phyloP scores from a whole-genome alignment of 2,329 filamentous ascomycete species.

The Microcyclosporella mali region DNA sequence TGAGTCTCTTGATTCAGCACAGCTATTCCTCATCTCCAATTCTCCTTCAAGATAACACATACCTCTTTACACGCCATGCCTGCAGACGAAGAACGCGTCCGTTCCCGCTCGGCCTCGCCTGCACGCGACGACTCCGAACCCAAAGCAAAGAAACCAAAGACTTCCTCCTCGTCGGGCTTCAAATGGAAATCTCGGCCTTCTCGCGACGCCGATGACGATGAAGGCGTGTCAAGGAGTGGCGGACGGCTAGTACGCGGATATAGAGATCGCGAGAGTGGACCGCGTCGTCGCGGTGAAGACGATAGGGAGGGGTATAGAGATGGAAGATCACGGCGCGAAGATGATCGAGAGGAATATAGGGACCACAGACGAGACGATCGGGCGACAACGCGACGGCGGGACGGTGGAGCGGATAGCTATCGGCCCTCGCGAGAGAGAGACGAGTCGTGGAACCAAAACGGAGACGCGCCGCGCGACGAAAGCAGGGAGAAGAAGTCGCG shows the following conservation, averaged over 20 bases:
- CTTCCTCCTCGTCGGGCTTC: constrained; percentile 26
- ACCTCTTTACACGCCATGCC: constrained; percentile 13
- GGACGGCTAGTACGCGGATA: constrained; percentile 30
- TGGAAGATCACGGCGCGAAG: constrained; percentile 4
- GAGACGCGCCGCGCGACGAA: constrained; percentile 1
- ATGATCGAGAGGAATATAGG: constrained; percentile 22
- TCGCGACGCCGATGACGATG: constrained; percentile 18
- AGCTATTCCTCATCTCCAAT: too few relatives aligned
- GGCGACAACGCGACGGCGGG: too few relatives aligned
- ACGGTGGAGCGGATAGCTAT: constrained; percentile 36
- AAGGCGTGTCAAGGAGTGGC: constrained; percentile 14
- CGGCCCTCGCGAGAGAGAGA: constrained; percentile 22
- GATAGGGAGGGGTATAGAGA: constrained; percentile 3
- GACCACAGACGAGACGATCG: constrained; percentile 29
- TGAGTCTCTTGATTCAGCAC: too few relatives aligned
- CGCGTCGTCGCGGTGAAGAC: constrained; percentile 1
- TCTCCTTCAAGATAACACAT: too few relatives aligned
- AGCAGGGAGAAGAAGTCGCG: constrained; percentile 5
- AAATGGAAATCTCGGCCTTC: constrained; percentile 34
- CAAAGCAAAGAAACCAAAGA: constrained; percentile 27
- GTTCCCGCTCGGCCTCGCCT: constrained; percentile 28
- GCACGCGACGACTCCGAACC: constrained; percentile 13
- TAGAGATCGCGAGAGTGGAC: constrained; percentile 25
- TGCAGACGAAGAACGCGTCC: constrained; percentile 12
- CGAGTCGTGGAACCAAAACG: too few relatives aligned